Evolutionary conservation across 2,329 filamentous ascomycete genomes (phyloP).

Genomic region (Zasmidium cellare): DNA sequence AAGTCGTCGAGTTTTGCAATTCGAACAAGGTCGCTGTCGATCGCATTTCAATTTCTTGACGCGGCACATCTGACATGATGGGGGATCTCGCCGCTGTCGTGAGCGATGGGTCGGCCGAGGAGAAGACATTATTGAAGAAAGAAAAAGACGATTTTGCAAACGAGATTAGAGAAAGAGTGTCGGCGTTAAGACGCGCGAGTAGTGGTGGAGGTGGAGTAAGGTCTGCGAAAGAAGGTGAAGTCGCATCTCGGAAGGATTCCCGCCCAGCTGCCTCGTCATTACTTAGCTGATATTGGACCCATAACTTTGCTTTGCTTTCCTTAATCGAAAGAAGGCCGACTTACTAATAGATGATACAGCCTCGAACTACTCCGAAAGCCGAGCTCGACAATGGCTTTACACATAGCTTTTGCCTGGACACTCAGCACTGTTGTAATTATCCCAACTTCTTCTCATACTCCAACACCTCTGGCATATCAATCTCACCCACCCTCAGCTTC

Average conservation of each 20-base stretch:
- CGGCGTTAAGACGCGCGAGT: too few relatives aligned
- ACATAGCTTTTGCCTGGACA: too few relatives aligned
- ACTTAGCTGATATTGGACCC: too few relatives aligned
- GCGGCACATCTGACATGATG: slow-evolving; percentile 3
- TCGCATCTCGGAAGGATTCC: not conserved
- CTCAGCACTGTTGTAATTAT: too few relatives aligned
- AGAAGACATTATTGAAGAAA: not conserved
- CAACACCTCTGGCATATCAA: slow-evolving; percentile 45
- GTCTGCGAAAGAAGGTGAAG: not conserved
- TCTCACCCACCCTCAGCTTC: slow-evolving; percentile 49
- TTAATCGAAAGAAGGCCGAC: too few relatives aligned
- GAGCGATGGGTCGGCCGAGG: not conserved
- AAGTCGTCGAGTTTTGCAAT: not conserved
- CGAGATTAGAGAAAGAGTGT: too few relatives aligned
- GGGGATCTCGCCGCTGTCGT: not conserved
- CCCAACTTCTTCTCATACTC: slow-evolving; percentile 32
- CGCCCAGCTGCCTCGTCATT: not conserved
- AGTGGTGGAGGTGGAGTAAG: not conserved
- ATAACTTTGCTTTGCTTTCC: too few relatives aligned
- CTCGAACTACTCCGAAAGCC: too few relatives aligned
- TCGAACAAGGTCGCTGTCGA: slow-evolving; percentile 1
- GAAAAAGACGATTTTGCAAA: too few relatives aligned
- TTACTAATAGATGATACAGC: too few relatives aligned
- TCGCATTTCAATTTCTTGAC: slow-evolving; percentile 9
- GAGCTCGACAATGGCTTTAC: too few relatives aligned